phyloP scores from a whole-genome alignment of 2,329 filamentous ascomycete species.

The Aspergillus neotritici region DNA sequence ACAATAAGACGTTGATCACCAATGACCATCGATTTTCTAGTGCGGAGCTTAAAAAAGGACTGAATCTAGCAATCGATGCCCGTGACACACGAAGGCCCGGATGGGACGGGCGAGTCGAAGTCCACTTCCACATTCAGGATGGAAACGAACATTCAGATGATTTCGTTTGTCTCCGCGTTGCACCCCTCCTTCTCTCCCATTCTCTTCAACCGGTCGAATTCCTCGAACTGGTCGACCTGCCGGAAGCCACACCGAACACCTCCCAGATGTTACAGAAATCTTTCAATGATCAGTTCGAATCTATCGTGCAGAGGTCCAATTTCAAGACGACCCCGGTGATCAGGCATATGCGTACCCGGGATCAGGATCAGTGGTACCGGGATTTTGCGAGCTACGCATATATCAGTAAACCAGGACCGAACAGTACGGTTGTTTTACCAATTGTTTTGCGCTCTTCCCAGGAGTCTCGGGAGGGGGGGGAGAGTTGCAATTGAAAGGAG shows the following conservation, averaged over 20 bases:
- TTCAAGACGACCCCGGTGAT: too few relatives aligned
- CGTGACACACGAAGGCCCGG: constrained; percentile 22
- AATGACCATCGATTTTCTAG: constrained; percentile 25
- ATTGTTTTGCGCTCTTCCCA: constrained; percentile 29
- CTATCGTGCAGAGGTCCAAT: constrained; percentile 12
- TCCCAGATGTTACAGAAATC: too few relatives aligned
- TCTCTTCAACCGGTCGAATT: constrained; percentile 26
- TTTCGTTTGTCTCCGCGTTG: constrained; percentile 30
- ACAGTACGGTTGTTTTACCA: constrained; percentile 28
- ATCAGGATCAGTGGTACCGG: constrained; percentile 28
- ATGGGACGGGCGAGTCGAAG: constrained; percentile 11
- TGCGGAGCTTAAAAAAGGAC: constrained; percentile 22
- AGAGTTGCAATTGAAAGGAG: constrained; percentile 31
- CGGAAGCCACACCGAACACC: too few relatives aligned
- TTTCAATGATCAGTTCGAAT: constrained; percentile 13
- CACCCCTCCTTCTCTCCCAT: constrained; percentile 37
- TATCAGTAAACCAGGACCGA: constrained; percentile 35
- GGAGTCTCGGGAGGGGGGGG: constrained; percentile 20
- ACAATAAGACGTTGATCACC: constrained; percentile 16
- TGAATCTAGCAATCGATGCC: constrained; percentile 35
- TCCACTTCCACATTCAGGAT: constrained; percentile 26
- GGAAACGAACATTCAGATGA: constrained; percentile 16
- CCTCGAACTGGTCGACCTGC: too few relatives aligned
- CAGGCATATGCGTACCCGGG: too few relatives aligned
- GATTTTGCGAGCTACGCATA: constrained; percentile 39